Conservation (phyloP, 139 green algal genomes). For the Picochlorum costavermella region DNA sequence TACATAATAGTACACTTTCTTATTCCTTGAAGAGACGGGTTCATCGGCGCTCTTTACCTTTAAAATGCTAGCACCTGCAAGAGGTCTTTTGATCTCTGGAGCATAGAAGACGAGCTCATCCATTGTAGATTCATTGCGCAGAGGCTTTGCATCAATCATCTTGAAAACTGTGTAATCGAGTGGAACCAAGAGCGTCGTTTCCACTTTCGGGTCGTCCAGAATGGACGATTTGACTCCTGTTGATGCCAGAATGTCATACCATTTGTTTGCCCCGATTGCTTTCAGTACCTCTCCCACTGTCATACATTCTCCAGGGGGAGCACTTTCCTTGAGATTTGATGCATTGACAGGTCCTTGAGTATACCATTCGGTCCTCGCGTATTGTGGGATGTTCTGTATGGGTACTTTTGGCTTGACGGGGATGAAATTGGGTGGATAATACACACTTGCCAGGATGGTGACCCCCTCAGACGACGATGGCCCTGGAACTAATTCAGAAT, state of each 20-base stretch:
- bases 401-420: neutral
- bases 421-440: neutral
- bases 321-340: neutral
- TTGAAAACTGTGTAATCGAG: conserved; percentile 12
- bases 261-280: conserved; percentile 19
- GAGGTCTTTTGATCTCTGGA: conserved; percentile 14
- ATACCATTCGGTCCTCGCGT: neutral
- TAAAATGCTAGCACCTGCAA: conserved; percentile 18
- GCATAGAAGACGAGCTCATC: conserved; percentile 10
- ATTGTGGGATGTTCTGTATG: neutral
- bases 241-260: conserved; percentile 14
- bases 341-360: neutral
- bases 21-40: no score
- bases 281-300: conserved; percentile 18
- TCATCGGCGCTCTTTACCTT: neutral
- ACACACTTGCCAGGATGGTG: no score
- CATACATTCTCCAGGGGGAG: conserved; percentile 8
- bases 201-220: conserved; percentile 1
- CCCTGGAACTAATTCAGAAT: no score
- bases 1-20: no score
- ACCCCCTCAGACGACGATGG: no score
- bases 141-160: conserved; percentile 13
- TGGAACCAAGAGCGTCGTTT: conserved; percentile 24
- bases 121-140: conserved; percentile 12
- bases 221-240: conserved; percentile 4